Percentiles rank a stretch among this genome's conserved stretches.
These are phyloP conservation scores for Gossypium anomalum DNA, from an alignment of 345 rosid species.

Conservation along the genomic window DNA sequence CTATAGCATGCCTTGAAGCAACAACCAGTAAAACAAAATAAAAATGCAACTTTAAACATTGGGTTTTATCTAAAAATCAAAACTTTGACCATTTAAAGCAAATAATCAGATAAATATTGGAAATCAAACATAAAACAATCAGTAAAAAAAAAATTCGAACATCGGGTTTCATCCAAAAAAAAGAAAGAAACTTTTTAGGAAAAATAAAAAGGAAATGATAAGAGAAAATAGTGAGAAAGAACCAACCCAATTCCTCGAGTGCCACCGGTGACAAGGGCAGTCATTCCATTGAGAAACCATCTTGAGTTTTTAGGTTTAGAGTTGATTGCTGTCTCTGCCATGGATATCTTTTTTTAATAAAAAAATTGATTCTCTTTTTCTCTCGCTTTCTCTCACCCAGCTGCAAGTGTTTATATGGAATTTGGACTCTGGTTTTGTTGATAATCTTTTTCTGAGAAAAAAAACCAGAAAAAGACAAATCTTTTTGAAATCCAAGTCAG, in stretches of 20 bases:
- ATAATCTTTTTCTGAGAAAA: too few species aligned
- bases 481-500: too few species aligned
- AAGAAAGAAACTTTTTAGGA: neutral
- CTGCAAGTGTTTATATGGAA: too few species aligned
- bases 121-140: neutral
- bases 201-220: neutral
- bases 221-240: neutral
- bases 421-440: too few species aligned
- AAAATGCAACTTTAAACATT: neutral
- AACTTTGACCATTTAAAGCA: neutral
- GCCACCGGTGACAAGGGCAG: constrained; percentile 66
- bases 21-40: neutral
- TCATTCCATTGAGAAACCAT: constrained; percentile 68
- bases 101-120: neutral
- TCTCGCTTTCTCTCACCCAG: too few species aligned
- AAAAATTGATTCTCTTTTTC: too few species aligned
- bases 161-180: constrained; percentile 3
- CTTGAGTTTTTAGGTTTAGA: constrained; percentile 23
- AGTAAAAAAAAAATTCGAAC: neutral
- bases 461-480: too few species aligned
- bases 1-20: constrained; percentile 37
- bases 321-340: constrained; percentile 24
- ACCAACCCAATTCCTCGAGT: constrained; percentile 63
- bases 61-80: neutral
- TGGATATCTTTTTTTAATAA: neutral